Evolutionary conservation across 2,329 filamentous ascomycete species (phyloP).

Genomic region (Esteya vermicola): DNA sequence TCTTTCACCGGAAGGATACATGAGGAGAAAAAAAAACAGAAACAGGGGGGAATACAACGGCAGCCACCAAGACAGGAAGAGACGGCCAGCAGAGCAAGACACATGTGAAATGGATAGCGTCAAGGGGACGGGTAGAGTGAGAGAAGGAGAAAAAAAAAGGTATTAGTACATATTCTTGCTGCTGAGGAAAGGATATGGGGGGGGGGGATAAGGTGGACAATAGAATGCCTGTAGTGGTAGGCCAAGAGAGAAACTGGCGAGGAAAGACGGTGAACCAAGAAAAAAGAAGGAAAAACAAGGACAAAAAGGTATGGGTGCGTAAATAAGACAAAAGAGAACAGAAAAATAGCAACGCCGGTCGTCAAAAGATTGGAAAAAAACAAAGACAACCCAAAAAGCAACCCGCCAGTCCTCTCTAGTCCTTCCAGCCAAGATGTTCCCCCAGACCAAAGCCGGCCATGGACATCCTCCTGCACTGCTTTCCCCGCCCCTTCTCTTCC

Average conservation of each 20-base stretch:
- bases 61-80: no score
- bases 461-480: background rate
- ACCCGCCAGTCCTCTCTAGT: background rate
- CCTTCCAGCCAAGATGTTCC: no score
- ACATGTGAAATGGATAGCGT: no score
- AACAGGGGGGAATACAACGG: no score
- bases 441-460: no score
- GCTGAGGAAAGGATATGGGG: background rate
- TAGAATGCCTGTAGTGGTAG: no score
- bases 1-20: background rate
- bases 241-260: background rate
- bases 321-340: background rate
- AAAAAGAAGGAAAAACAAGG: background rate
- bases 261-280: background rate
- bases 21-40: no score
- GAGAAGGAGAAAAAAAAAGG: slow-evolving; percentile 3
- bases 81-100: no score
- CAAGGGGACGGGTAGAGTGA: no score
- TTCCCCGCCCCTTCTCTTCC: no score
- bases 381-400: background rate
- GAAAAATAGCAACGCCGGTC: background rate
- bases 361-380: background rate
- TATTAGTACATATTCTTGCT: slow-evolving; percentile 1
- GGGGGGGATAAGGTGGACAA: background rate
- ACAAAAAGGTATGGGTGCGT: background rate